Conservation (phyloP, 352 stramenopile genomes). For the Phytophthora quininea region DNA sequence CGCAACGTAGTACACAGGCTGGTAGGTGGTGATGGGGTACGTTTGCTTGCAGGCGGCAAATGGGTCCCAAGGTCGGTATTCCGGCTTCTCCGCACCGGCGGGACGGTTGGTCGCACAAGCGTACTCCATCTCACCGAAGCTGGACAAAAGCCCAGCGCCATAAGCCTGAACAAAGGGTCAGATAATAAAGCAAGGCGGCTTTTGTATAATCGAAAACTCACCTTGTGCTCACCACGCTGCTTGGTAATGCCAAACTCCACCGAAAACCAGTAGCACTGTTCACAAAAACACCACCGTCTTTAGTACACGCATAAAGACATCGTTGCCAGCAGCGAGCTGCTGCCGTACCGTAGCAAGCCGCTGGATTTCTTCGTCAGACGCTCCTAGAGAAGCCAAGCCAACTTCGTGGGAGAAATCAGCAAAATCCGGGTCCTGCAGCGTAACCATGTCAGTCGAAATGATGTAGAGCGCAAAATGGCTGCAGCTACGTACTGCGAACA, state of each 20-base stretch:
- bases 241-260: constrained; percentile 97
- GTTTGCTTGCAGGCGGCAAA: constrained; percentile 92
- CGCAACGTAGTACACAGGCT: constrained; percentile 97
- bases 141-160: constrained; percentile 95
- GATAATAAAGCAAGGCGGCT: not conserved
- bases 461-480: not conserved
- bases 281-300: constrained; percentile 6
- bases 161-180: constrained; percentile 72
- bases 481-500: constrained; percentile 89
- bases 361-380: constrained; percentile 95
- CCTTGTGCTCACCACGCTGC: constrained; percentile 93
- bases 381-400: constrained; percentile 95
- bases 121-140: constrained; percentile 98
- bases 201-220: constrained; percentile 12
- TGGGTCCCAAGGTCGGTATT: constrained; percentile 95
- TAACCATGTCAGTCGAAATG: constrained; percentile 1
- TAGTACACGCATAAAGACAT: not conserved
- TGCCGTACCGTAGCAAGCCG: constrained; percentile 85
- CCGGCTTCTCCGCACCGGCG: constrained; percentile 69
- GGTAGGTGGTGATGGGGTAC: constrained; percentile 98
- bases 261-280: constrained; percentile 97
- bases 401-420: constrained; percentile 97
- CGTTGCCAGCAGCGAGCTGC: not conserved
- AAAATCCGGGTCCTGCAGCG: constrained; percentile 92
- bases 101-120: constrained; percentile 80